A percentile compares a stretch with the other conserved stretches of the same genome.
Conservation (phyloP, 2,329 filamentous ascomycete genomes). For the Ophiostoma australiae region DNA sequence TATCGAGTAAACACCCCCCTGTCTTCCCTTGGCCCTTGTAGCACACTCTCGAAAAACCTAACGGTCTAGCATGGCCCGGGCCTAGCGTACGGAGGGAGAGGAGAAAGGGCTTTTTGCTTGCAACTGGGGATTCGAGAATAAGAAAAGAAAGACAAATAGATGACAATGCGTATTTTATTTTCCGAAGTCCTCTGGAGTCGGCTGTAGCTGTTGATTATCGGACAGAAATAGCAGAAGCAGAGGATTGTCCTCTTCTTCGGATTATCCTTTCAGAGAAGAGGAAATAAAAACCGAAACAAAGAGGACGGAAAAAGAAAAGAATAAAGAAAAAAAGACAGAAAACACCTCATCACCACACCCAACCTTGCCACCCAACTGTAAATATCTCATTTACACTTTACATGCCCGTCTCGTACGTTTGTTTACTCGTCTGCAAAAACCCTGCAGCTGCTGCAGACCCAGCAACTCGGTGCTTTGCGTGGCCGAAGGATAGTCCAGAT, state of each 20-base stretch:
- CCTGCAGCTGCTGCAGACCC: background rate
- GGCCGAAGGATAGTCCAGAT: background rate
- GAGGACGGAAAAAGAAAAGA: conserved; percentile 7
- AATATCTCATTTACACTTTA: background rate
- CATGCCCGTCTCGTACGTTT: background rate
- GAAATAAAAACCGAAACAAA: background rate
- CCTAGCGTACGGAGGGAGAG: conserved; percentile 16
- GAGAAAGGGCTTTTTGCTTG: background rate
- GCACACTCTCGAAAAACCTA: background rate
- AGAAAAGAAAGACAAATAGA: background rate
- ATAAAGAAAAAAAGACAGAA: background rate
- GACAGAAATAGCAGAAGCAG: background rate
- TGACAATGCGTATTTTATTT: background rate
- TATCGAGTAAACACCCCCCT: conserved; percentile 1
- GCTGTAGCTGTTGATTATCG: background rate
- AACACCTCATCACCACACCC: conserved; percentile 7
- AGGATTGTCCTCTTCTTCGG: too few relatives aligned
- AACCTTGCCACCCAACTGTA: background rate
- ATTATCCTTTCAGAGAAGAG: background rate
- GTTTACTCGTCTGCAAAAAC: background rate
- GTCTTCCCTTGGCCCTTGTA: conserved; percentile 8
- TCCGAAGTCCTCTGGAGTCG: background rate
- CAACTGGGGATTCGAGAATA: background rate
- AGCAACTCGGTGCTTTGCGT: background rate
- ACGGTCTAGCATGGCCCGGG: conserved; percentile 14